Base-by-base conservation (phyloP, 306 rosid genomes). In the Vicia sativa region DNA sequence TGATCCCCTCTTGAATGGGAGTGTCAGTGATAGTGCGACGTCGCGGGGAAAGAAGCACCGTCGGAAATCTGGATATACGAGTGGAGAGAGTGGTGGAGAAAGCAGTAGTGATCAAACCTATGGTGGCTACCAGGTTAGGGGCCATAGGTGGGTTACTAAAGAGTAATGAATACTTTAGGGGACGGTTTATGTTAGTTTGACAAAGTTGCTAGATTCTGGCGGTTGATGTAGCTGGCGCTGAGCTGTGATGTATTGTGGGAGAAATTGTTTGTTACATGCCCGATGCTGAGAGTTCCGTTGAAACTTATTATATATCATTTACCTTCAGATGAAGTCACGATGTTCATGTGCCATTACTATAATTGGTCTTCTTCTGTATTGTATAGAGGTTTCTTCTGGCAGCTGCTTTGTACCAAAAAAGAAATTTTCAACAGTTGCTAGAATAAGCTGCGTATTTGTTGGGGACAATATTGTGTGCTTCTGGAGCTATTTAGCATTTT, bases 51-150 rank as follows among this genome's bases (percentile, higher is more conserved):
- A 91, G 89, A 95, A 87, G 84, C 91, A 95, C 65, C 92, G 91
- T 42, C 71, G 73, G 34, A 85, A 95, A 82, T 82, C 97, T 28
- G 97, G 88, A 72, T 71, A 79, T 71, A 62, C 85, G 2, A 88
- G 99, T 78, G 97, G 82, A 16, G 99, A 95, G 84, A 90, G 97
- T 38, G 97, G 99, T 0, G 99, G 97, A 53, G 97, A 95, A 83
- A 90, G 97, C 74, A 88, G 98, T 74, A 87, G 91, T 49, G 99
- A 95, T 75, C 88, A 87, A 65, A 83, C 83, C 70, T 87, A 72
- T 31, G 89, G 97, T 26, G 89, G 86, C 48, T 90, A 85, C 77
- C 95, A 83, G 77, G 75, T 90, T 62, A 76, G 95, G 76, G 99
- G 99, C 71, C 77, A 71, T 44, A 83, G 97, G 81, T 95, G 99